Base-by-base conservation (phyloP, 2,329 filamentous ascomycete genomes). In the Xylariaceae sp. region DNA sequence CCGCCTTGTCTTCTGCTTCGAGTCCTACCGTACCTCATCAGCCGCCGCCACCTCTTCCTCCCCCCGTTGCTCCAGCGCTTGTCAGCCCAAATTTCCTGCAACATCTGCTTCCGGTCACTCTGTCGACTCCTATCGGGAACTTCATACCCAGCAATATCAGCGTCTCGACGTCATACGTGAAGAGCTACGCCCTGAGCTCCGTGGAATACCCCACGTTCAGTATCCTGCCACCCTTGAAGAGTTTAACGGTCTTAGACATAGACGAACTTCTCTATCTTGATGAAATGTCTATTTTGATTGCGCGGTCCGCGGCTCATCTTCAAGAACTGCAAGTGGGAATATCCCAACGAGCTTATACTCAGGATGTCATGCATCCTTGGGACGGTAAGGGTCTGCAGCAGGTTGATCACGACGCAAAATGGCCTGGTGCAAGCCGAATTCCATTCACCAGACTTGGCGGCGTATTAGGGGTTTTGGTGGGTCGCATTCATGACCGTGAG, bases 201-300 rank as follows among this genome's bases (percentile, higher is more conserved):
- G 86, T 91, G 30, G 89, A 93, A 73, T 88, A 89, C 66, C 90
- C 90, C 0, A 91, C 88, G 1, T 89, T 94, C 67, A 93, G 88
- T 50, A 83, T 90, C 8, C 77, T 95, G 6, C 89, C 89, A 8
- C 81, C 89, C 0, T 74, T 94, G 55, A 88, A 86, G 72, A 90
- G 87, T 65, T 73, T 94, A 60, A 89, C 83, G 54, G 90, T 92
- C 1, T 77, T 94, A 48, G 88, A 94, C 66, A 88, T 94, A 61
- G 90, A 94, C 68, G 89, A 93, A 70, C 74, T 90, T n/a, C 82
- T 87, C 34, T 94, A 94, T 71, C 75, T 93, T 44, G 89, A 93
- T 69, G 90, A 94, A 74, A 88, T 94, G 83, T 87, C 88, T 56
- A 78, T 90, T 48, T 79, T 94, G 10, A 85, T 94, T 61, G 87